phyloP scores from a whole-genome alignment of 495 filamentous ascomycete genomes.

The Podospora pseudopauciseta region DNA sequence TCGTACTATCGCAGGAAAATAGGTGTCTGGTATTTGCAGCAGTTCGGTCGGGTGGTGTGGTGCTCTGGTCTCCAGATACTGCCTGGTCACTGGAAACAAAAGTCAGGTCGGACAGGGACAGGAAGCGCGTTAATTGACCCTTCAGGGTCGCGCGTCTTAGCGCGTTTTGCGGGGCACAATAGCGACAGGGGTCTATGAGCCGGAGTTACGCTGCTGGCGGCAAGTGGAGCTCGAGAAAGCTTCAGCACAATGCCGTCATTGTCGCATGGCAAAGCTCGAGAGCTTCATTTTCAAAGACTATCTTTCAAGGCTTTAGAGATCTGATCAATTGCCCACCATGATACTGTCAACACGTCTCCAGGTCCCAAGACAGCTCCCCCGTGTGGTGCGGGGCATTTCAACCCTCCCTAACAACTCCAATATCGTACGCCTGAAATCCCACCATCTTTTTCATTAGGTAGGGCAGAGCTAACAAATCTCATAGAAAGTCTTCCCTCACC shows the following conservation, averaged over 20 bases:
- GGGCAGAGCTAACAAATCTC: conserved; percentile 8
- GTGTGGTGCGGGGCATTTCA: conserved; percentile 24
- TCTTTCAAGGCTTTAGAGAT: background rate
- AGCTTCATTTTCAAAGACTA: background rate
- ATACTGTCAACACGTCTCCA: conserved; percentile 26
- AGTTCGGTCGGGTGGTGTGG: too few relatives aligned
- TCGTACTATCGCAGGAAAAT: background rate
- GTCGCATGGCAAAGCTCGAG: background rate
- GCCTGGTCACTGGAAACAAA: background rate
- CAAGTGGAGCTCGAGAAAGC: background rate
- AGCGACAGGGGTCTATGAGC: background rate
- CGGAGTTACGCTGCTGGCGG: background rate
- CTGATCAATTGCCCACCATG: background rate
- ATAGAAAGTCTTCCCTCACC: conserved; percentile 69
- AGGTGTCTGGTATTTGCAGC: background rate
- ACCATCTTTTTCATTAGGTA: background rate
- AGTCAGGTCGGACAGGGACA: background rate
- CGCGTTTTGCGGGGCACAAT: conserved; percentile 30
- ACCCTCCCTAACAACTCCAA: conserved; percentile 42
- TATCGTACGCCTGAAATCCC: conserved; percentile 42
- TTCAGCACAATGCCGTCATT: background rate
- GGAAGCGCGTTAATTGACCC: conserved; percentile 33
- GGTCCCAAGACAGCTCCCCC: conserved; percentile 8
- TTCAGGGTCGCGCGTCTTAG: conserved; percentile 20
- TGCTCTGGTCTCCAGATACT: background rate